Evolutionary conservation across 75 land plant species (phyloP).

Genomic region (Picea glauca): DNA sequence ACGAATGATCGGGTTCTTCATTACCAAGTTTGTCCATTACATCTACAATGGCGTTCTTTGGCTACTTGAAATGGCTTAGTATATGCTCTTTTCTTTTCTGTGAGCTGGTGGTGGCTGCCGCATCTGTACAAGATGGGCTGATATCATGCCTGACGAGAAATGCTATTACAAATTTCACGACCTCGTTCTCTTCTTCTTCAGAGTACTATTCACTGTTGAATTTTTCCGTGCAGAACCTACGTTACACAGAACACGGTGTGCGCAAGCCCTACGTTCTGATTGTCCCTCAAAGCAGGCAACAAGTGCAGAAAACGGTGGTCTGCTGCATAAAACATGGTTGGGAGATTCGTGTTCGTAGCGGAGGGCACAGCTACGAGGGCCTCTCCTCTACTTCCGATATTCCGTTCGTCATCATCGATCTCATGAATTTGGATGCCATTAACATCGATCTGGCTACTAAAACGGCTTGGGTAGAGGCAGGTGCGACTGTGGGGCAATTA

Average conservation of each 20-base stretch:
- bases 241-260: constrained; percentile 18
- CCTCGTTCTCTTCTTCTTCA: background rate
- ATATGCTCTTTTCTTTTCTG: too few species aligned
- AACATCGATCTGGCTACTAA: background rate
- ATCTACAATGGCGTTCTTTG: too few species aligned
- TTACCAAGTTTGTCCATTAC: too few species aligned
- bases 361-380: constrained; percentile 18
- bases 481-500: constrained; percentile 28
- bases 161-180: background rate
- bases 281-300: constrained; percentile 4
- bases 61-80: too few species aligned
- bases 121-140: background rate
- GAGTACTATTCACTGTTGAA: constrained; percentile 2
- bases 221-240: constrained; percentile 36
- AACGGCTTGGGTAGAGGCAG: constrained; percentile 33
- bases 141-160: background rate
- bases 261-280: constrained; percentile 16
- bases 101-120: too few species aligned
- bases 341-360: constrained; percentile 10
- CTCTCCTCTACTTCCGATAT: constrained; percentile 17
- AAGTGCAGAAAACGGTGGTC: background rate
- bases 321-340: background rate
- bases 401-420: constrained; percentile 27
- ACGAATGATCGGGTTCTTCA: too few species aligned
- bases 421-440: constrained; percentile 23